Percentiles rank a stretch among this genome's conserved stretches.
phyloP scores from a whole-genome alignment of 306 rosid genomes.

The Rosa multiflora region DNA sequence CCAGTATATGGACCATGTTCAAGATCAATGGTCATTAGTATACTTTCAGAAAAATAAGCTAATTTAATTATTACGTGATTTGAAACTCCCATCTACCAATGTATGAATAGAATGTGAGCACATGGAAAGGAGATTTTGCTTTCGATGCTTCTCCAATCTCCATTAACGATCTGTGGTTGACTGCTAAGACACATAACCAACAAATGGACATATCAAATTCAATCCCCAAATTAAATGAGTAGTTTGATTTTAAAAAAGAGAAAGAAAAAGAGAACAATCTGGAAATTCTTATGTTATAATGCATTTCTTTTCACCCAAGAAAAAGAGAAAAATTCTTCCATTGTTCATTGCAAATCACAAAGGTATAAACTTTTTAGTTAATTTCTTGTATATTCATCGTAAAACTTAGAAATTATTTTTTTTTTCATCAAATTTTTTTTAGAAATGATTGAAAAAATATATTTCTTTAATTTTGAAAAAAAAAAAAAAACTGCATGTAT shows the following conservation, averaged over 20 bases:
- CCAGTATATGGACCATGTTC: constrained; percentile 1
- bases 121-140: neutral
- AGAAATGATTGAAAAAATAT: too few relatives aligned
- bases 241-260: neutral
- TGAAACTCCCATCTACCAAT: neutral
- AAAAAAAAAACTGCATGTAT: neutral
- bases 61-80: neutral
- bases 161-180: neutral
- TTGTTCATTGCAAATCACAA: too few relatives aligned
- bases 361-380: too few relatives aligned
- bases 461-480: neutral
- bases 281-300: neutral
- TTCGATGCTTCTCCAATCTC: neutral
- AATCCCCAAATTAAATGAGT: neutral
- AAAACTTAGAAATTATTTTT: too few relatives aligned
- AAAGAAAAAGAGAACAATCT: neutral
- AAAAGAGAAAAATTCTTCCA: neutral
- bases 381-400: too few relatives aligned
- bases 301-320: neutral
- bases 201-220: neutral
- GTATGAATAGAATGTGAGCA: neutral
- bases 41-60: too few relatives aligned
- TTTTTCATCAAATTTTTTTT: too few relatives aligned
- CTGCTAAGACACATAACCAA: neutral
- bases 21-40: neutral